Percentiles rank a stretch among this genome's conserved stretches.
Conservation (phyloP, 192 early-diverging fungal species). For the Umbelopsis isabellina region DNA sequence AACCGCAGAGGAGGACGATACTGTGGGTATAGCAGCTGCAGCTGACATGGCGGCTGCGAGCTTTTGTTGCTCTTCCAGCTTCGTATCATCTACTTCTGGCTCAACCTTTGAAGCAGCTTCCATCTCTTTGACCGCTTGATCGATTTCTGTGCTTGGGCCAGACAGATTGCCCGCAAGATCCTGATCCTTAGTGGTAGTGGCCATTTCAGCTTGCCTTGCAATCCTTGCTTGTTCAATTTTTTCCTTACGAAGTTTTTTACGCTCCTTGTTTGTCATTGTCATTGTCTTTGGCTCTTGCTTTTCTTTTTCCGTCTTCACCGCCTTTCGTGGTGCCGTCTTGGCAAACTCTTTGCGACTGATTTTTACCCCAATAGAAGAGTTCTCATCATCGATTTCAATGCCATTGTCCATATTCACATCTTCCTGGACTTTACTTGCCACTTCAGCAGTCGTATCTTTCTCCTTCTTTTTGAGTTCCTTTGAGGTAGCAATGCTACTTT, state of each 20-base stretch:
- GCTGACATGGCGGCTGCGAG: slow-evolving; percentile 29
- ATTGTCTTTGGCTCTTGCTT: background rate
- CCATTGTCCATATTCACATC: no score
- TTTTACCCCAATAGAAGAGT: background rate
- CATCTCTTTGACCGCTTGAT: background rate
- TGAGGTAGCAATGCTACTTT: slow-evolving; percentile 24
- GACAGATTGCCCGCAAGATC: background rate
- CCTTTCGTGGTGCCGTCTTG: background rate
- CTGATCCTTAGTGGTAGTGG: background rate
- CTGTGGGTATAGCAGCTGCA: slow-evolving; percentile 46
- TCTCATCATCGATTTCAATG: background rate
- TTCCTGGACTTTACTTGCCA: background rate
- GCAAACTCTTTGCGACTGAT: slow-evolving; percentile 7
- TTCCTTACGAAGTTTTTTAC: slow-evolving; percentile 1
- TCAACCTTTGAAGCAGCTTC: slow-evolving; percentile 19
- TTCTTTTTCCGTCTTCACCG: background rate
- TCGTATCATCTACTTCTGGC: slow-evolving; percentile 14
- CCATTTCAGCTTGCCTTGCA: background rate
- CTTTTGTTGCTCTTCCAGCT: slow-evolving; percentile 44
- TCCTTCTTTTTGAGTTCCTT: slow-evolving; percentile 38
- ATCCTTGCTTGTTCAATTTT: background rate
- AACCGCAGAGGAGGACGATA: slow-evolving; percentile 50
- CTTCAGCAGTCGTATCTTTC: background rate
- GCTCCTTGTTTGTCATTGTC: slow-evolving; percentile 15
- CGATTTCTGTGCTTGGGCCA: background rate